Evolutionary conservation across 202 grass and related monocot species (phyloP), one percentile per base, ranked within the genome.

Genomic region (Carex arenaria): DNA sequence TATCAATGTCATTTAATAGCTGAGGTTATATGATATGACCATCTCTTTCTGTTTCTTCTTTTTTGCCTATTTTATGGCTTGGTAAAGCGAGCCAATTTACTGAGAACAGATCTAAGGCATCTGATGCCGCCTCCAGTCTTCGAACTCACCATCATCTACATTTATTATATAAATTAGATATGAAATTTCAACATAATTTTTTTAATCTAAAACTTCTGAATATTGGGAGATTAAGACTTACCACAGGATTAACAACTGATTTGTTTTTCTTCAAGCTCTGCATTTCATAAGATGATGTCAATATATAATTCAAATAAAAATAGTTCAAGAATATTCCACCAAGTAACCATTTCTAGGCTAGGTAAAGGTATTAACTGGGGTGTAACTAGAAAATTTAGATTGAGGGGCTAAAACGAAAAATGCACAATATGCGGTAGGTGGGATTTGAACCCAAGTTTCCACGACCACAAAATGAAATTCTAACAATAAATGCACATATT

Each of bases 131-230:
- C 96, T 68, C 93, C 96, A 34, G 93, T 89, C 84, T 95, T 95
- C 4, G 96, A 98, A 88, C 91, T 98, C 88, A 90, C 88, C 91
- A 95, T 98, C 91, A 93, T 90, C 96, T 95, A 49, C 66, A 85
- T 59, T 54, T 47, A 26, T 67, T 81, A 17, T 0, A 32, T 74
- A 26, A 0, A 45, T 7, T 64, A 87, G 11, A 90, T 67, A 14
- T 5, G 4, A 56, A 73, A 3, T 49, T 55, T 61, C 18, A 43
- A 72, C 31, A 52, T 66, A 72, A 53, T 36, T 42, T 84, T 56
- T 30, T 43, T 2, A 42, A 61, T 62, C 15, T 62, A n/a, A 62
- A 40, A 56, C 32, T 19, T 54, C 23, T 28, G 0, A 54, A 53
- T 3, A 73, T 4, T 15, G 43, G 22, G n/a, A 73, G 47, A 30